Evolutionary conservation across 1,284 basidiomycete genomes (phyloP), one percentile per base, ranked within the genome.

Genomic region (Abortiporus biennis): DNA sequence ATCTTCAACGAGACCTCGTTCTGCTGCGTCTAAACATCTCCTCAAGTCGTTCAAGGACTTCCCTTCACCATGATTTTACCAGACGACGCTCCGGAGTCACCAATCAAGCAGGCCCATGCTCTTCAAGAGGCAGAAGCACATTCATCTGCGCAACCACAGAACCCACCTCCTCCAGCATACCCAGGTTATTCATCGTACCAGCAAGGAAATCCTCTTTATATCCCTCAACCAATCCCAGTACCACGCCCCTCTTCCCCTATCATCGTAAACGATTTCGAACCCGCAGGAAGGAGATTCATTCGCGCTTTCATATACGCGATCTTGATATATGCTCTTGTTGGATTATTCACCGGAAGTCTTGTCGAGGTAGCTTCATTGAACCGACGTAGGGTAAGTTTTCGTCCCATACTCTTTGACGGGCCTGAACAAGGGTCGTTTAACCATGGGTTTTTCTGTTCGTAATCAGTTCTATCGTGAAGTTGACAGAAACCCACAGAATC

Each of bases 301-400:
- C 56, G 54, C 36, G 58, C 61, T 1, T 49, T 62, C 21, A 46
- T 43, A 0, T 34, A 58, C 13, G 61, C 59, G 4, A 1, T 54
- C 5, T 37, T 57, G 13, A 54, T 63, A 12, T 64, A 51, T 46
- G 1, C 54, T 12, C 31, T 53, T 5, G 13, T 54, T 1, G 57
- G 41, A 5, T 45, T 51, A 2, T 47, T 58, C 16, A 45, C 21
- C 45, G 50, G 3, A 55, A 52, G 27, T 30, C 8, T 29, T 29
- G 27, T 29, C 27, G 27, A 47, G 3, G 37, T 54, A 17, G 49
- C 48, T 3, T 20, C 46, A 23, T 38, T 21, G 34, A 21, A 45
- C 16, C 34, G 23, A 8, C 23, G 47, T 41, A 21, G 22, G 36
- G 34, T 24, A 19, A 4, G 12, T 23, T 27, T 22, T 22, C 13